Conservation (phyloP, 805 yeast genomes). For the Monosporozyma aerobia region DNA sequence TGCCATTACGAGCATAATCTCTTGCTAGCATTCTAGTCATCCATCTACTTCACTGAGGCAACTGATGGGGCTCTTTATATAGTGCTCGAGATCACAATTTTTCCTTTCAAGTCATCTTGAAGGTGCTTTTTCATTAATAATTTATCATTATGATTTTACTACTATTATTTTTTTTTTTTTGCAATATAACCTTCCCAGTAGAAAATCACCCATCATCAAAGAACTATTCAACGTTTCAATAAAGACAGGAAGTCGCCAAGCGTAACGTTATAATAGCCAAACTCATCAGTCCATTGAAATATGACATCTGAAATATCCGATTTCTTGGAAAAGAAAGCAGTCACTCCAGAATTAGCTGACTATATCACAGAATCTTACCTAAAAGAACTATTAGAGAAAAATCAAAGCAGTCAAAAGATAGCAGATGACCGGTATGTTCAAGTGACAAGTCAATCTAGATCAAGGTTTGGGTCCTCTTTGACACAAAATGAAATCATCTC, state of each 20-base stretch:
- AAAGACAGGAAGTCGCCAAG: neutral
- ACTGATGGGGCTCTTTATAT: neutral
- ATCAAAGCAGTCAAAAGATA: constrained; percentile 5
- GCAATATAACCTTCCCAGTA: neutral
- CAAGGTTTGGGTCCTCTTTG: constrained; percentile 15
- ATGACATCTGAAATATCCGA: neutral
- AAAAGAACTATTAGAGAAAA: constrained; percentile 1
- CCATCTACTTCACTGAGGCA: neutral
- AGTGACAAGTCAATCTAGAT: constrained; percentile 11
- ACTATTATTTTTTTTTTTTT: neutral
- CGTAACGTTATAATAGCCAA: neutral
- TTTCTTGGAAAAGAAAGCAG: neutral
- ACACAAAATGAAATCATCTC: constrained; percentile 16
- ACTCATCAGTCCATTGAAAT: neutral
- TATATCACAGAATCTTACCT: constrained; percentile 2
- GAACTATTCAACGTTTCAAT: neutral
- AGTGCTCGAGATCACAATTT: neutral
- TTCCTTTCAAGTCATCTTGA: neutral
- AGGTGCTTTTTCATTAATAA: neutral
- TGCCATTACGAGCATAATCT: neutral
- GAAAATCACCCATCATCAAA: neutral
- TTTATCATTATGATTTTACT: neutral
- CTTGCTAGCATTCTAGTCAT: neutral
- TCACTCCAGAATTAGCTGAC: constrained; percentile 3
- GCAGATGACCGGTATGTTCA: constrained; percentile 20